A percentile compares a stretch with the other conserved stretches of the same genome.
These are phyloP conservation scores for Stenocarpella maydis DNA, from an alignment of 2,329 filamentous ascomycete genomes.

Conservation along the genomic window DNA sequence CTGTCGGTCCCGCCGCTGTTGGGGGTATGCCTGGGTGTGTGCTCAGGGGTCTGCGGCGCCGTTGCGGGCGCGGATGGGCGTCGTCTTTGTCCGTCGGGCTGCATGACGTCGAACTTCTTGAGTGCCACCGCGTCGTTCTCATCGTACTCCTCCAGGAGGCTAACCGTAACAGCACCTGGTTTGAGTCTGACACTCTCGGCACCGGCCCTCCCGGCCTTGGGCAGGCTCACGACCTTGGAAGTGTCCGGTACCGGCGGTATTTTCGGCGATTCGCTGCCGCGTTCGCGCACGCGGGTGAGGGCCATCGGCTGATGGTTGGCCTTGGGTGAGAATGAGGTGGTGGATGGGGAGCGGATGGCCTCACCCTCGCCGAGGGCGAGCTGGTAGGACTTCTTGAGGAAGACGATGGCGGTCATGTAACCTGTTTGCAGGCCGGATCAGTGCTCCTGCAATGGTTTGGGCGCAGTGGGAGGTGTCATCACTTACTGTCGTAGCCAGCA, in stretches of 20 bases:
- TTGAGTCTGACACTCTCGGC: too few relatives aligned
- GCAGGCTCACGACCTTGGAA: background rate
- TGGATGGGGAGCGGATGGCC: background rate
- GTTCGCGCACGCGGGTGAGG: background rate
- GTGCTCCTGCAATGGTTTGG: background rate
- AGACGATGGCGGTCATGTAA: constrained; percentile 53
- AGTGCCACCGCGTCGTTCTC: background rate
- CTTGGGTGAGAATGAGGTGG: background rate
- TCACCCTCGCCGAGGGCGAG: background rate
- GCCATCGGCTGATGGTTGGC: background rate
- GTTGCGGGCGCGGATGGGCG: background rate
- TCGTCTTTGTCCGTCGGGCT: background rate
- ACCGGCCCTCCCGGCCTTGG: background rate
- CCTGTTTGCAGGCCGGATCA: constrained; percentile 39
- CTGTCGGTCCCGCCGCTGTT: background rate
- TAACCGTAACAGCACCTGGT: background rate
- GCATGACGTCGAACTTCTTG: background rate
- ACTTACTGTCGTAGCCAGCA: constrained; percentile 67
- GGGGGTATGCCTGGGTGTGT: too few relatives aligned
- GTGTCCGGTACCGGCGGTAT: background rate
- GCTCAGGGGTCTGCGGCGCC: background rate
- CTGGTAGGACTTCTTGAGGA: constrained; percentile 43
- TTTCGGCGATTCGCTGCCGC: background rate
- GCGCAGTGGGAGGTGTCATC: background rate
- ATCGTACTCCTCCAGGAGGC: constrained; percentile 7